These are phyloP conservation scores for Fennellomyces sp. DNA, from an alignment of 371 early-diverging fungal genomes.

Conservation along the genomic window DNA sequence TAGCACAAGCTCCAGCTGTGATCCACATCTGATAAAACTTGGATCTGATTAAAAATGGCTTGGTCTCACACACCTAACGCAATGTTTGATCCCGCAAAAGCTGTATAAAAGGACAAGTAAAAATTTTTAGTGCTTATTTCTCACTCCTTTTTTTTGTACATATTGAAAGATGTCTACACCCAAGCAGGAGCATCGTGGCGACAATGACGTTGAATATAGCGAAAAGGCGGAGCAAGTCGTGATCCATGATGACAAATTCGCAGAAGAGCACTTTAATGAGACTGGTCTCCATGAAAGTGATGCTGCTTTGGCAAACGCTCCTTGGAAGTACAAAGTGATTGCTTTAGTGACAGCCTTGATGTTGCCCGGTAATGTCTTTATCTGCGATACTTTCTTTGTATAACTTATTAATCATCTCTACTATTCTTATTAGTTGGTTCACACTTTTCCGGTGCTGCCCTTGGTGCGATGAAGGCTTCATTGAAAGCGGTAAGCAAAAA, in stretches of 20 bases:
- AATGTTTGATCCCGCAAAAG: too few relatives aligned
- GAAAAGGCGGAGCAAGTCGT: not conserved
- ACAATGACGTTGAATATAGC: not conserved
- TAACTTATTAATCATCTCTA: not conserved
- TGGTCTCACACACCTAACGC: not conserved
- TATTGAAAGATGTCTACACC: too few relatives aligned
- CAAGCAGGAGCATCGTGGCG: not conserved
- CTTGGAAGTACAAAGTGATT: slow-evolving; percentile 42
- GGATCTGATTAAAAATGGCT: slow-evolving; percentile 1
- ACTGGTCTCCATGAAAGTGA: slow-evolving; percentile 26
- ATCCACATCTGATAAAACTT: slow-evolving; percentile 3
- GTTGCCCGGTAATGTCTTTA: slow-evolving; percentile 34
- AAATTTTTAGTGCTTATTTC: too few relatives aligned
- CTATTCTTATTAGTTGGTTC: slow-evolving; percentile 17
- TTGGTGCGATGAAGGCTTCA: slow-evolving; percentile 41
- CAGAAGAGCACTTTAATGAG: not conserved
- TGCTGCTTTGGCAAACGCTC: slow-evolving; percentile 39
- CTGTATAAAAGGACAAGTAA: too few relatives aligned
- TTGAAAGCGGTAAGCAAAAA: slow-evolving; percentile 27
- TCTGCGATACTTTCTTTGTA: not conserved
- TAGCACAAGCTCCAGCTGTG: not conserved
- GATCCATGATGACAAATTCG: not conserved
- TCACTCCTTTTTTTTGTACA: too few relatives aligned
- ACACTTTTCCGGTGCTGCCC: slow-evolving; percentile 22
- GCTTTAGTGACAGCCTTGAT: slow-evolving; percentile 41